Evolutionary conservation across 768 basidiomycete genomes (phyloP).

Genomic region (Lactifluus piperatus): DNA sequence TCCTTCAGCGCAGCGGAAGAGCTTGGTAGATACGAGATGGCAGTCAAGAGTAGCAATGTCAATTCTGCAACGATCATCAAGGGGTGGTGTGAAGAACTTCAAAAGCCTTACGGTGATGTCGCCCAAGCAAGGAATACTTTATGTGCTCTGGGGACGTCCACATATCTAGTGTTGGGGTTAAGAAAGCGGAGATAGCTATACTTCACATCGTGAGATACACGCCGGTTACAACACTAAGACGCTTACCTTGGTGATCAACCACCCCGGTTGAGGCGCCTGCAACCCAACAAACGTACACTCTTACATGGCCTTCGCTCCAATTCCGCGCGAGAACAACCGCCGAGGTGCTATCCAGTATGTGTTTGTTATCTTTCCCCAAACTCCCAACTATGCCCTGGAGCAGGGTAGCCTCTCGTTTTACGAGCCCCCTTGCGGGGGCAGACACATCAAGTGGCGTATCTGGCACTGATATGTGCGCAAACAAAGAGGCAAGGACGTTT

Average conservation of each 20-base stretch:
- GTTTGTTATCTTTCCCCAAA: conserved; percentile 33
- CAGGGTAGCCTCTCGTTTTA: conserved; percentile 48
- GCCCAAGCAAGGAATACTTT: conserved; percentile 64
- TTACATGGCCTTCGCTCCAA: conserved; percentile 51
- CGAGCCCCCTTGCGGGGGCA: conserved; percentile 30
- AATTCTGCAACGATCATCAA: conserved; percentile 41
- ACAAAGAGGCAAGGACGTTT: conserved; percentile 50
- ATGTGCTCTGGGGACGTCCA: conserved; percentile 79
- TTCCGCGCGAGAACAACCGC: conserved; percentile 45
- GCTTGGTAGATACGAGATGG: conserved; percentile 50
- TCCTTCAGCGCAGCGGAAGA: conserved; percentile 36
- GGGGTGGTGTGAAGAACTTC: not conserved
- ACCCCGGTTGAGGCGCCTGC: conserved; percentile 35
- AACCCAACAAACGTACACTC: conserved; percentile 65
- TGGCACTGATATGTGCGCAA: conserved; percentile 36
- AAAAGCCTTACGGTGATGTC: conserved; percentile 59
- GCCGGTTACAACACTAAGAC: not conserved
- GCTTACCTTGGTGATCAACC: conserved; percentile 29
- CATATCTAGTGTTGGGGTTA: conserved; percentile 42
- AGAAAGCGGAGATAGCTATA: conserved; percentile 39
- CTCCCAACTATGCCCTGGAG: conserved; percentile 47
- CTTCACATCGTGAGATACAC: conserved; percentile 3
- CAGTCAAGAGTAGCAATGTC: conserved; percentile 60
- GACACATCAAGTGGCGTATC: conserved; percentile 28
- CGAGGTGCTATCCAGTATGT: conserved; percentile 43